Percentiles rank a stretch among this genome's conserved stretches.
Evolutionary conservation across 495 filamentous ascomycete species (phyloP).

Genomic region (Penicillium goetzii): DNA sequence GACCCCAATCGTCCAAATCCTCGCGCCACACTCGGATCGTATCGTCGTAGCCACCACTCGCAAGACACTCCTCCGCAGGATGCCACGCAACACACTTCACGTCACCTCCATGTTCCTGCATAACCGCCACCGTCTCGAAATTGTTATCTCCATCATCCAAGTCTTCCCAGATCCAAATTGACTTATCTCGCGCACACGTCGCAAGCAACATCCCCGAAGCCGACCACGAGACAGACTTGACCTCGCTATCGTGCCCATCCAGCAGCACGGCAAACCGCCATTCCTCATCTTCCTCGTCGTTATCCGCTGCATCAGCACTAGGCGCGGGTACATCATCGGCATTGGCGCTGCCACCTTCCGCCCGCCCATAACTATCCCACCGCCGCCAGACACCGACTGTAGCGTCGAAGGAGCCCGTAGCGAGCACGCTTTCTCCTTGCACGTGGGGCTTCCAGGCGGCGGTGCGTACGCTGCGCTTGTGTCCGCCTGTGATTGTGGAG

Average conservation of each 20-base stretch:
- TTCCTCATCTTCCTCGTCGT: slow-evolving; percentile 72
- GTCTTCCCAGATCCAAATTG: slow-evolving; percentile 99
- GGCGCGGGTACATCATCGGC: background rate
- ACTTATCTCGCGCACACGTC: slow-evolving; percentile 89
- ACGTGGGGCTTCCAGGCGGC: slow-evolving; percentile 82
- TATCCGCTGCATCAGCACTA: slow-evolving; percentile 15
- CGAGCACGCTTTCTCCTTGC: slow-evolving; percentile 70
- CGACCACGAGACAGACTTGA: slow-evolving; percentile 84
- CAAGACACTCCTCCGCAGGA: slow-evolving; percentile 77
- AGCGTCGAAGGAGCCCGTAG: slow-evolving; percentile 88
- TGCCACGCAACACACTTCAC: slow-evolving; percentile 95
- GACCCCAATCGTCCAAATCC: slow-evolving; percentile 91
- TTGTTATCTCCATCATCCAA: slow-evolving; percentile 82
- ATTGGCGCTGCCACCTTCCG: slow-evolving; percentile 30
- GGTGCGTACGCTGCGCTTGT: slow-evolving; percentile 81
- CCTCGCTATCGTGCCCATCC: slow-evolving; percentile 91
- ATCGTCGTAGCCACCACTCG: slow-evolving; percentile 88
- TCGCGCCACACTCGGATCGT: slow-evolving; percentile 87
- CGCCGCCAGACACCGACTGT: slow-evolving; percentile 87
- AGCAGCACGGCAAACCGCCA: slow-evolving; percentile 88
- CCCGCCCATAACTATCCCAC: slow-evolving; percentile 53
- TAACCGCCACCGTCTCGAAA: slow-evolving; percentile 92
- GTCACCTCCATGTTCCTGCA: slow-evolving; percentile 91
- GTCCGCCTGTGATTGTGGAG: slow-evolving; percentile 80
- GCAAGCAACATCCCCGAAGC: slow-evolving; percentile 80